These are phyloP conservation scores for Papiliotrema fonsecae DNA, from an alignment of 1,284 basidiomycete species.

Conservation along the genomic window DNA sequence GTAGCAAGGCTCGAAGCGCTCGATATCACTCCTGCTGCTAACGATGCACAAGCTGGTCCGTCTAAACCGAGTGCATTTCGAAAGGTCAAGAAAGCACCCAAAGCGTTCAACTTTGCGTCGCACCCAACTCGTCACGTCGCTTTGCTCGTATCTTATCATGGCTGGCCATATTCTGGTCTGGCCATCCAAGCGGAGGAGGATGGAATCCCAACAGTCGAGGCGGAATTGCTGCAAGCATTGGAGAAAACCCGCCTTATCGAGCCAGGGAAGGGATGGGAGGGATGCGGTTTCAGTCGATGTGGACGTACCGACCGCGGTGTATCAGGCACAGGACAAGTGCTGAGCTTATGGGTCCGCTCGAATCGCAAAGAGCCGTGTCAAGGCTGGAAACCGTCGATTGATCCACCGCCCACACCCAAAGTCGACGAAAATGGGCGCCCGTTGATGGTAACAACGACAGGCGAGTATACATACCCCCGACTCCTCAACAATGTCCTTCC, in stretches of 20 bases:
- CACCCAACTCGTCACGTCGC: constrained; percentile 82
- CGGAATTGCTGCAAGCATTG: constrained; percentile 75
- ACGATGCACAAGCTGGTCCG: background rate
- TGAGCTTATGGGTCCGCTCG: constrained; percentile 84
- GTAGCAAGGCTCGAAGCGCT: constrained; percentile 59
- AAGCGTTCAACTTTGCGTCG: constrained; percentile 55
- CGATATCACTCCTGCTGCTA: constrained; percentile 41
- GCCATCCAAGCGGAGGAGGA: constrained; percentile 63
- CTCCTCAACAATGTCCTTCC: constrained; percentile 89
- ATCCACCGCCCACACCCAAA: background rate
- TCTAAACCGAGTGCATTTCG: background rate
- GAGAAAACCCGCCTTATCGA: constrained; percentile 72
- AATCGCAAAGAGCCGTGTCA: constrained; percentile 23
- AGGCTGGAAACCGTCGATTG: constrained; percentile 8
- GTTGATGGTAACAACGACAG: background rate
- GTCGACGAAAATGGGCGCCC: constrained; percentile 2
- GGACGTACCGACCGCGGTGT: constrained; percentile 94
- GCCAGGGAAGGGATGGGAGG: constrained; percentile 66
- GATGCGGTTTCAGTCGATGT: constrained; percentile 84
- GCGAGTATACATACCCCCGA: constrained; percentile 71
- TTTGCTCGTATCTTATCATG: constrained; percentile 85
- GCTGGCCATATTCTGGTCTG: constrained; percentile 85
- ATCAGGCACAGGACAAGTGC: constrained; percentile 88
- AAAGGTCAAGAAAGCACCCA: constrained; percentile 15
- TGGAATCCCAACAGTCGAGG: constrained; percentile 83